phyloP scores from a whole-genome alignment of 805 yeast genomes.

The Monosporozyma unispora region DNA sequence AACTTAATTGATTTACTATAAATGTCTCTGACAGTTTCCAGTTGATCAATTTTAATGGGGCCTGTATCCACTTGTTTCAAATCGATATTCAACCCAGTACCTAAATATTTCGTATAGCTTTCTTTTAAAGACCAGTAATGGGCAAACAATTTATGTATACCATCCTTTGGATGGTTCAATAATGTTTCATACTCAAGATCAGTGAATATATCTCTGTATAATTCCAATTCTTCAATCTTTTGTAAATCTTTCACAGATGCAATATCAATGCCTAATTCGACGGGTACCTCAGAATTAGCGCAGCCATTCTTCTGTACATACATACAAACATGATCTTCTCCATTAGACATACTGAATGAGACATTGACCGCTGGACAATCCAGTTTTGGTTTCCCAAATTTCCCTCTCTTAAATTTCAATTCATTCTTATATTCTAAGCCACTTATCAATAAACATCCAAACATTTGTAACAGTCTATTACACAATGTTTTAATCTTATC shows the following conservation, averaged over 20 bases:
- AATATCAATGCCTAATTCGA: slow-evolving; percentile 40
- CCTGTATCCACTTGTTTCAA: slow-evolving; percentile 26
- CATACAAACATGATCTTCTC: slow-evolving; percentile 41
- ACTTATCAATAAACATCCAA: slow-evolving; percentile 30
- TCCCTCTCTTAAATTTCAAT: slow-evolving; percentile 27
- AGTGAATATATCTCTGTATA: slow-evolving; percentile 38
- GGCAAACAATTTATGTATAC: slow-evolving; percentile 34
- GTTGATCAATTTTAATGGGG: neutral
- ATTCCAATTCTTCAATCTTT: slow-evolving; percentile 20
- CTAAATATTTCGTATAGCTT: slow-evolving; percentile 58
- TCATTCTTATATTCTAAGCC: neutral
- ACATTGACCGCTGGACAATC: slow-evolving; percentile 13
- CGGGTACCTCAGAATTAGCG: neutral
- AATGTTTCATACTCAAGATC: slow-evolving; percentile 31
- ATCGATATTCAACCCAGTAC: slow-evolving; percentile 45
- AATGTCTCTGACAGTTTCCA: slow-evolving; percentile 4
- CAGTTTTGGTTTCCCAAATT: slow-evolving; percentile 51
- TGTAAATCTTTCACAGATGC: slow-evolving; percentile 30
- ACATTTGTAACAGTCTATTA: slow-evolving; percentile 38
- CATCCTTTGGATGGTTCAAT: neutral
- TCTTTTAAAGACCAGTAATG: slow-evolving; percentile 77
- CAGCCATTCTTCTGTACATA: slow-evolving; percentile 27
- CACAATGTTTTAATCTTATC: slow-evolving; percentile 36
- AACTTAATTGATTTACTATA: slow-evolving; percentile 10
- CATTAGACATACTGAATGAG: slow-evolving; percentile 53